A percentile compares a stretch with the other conserved stretches of the same genome.
Evolutionary conservation across 257 asterid species (phyloP).

Genomic region (Paraleonurus japonicus): DNA sequence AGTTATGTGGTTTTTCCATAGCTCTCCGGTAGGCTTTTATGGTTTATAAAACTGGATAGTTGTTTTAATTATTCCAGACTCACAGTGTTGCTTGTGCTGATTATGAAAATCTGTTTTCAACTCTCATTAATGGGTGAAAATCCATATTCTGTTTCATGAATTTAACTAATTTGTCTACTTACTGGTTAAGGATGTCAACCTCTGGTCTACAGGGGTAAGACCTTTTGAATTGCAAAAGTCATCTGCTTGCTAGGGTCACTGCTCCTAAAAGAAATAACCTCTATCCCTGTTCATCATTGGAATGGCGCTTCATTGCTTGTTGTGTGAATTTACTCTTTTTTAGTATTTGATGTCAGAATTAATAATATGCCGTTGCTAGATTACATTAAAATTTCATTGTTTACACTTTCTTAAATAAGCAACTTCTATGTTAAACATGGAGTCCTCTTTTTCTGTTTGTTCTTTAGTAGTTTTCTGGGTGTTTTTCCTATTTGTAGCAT

Average conservation of each 20-base stretch:
- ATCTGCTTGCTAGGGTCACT: constrained; percentile 30
- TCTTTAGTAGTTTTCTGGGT: constrained; percentile 6
- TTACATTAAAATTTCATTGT: not conserved
- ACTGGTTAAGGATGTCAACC: constrained; percentile 22
- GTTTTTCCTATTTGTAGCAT: not conserved
- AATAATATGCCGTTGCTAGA: constrained; percentile 7
- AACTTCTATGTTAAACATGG: constrained; percentile 20
- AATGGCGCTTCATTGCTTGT: constrained; percentile 25
- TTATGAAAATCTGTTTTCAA: not conserved
- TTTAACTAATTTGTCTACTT: constrained; percentile 20
- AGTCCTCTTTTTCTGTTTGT: constrained; percentile 4
- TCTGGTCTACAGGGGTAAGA: constrained; percentile 17
- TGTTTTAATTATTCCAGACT: not conserved
- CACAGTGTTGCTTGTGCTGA: not conserved
- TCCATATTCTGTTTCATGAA: constrained; percentile 8
- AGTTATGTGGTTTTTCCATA: constrained; percentile 16
- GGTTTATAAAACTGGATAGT: not conserved
- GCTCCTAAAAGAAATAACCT: constrained; percentile 14
- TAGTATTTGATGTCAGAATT: constrained; percentile 10
- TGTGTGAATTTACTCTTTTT: constrained; percentile 19
- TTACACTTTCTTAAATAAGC: constrained; percentile 8
- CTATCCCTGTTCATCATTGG: constrained; percentile 24
- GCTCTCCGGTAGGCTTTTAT: constrained; percentile 3
- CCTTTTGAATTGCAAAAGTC: constrained; percentile 18
- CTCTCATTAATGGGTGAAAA: constrained; percentile 1